A percentile compares a stretch with the other conserved stretches of the same genome.
These are phyloP conservation scores for Cystobasidium pallidum DNA, from an alignment of 1,284 basidiomycete genomes.

Conservation along the genomic window DNA sequence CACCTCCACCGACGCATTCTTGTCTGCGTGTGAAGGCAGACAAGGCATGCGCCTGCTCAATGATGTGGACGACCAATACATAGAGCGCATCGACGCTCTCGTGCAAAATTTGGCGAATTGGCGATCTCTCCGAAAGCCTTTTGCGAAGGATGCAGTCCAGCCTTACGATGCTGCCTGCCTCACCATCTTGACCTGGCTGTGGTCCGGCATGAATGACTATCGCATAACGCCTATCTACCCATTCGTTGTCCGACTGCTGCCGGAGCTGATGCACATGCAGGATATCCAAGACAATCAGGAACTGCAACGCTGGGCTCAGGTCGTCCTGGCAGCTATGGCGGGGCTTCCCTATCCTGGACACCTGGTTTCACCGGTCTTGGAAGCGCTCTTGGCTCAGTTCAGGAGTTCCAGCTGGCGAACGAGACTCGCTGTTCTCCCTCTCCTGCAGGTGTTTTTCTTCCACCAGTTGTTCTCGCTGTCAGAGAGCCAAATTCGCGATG, in stretches of 20 bases:
- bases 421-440: constrained; percentile 60
- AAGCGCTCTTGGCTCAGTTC: constrained; percentile 57
- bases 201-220: constrained; percentile 61
- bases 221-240: constrained; percentile 52
- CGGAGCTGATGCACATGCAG: constrained; percentile 54
- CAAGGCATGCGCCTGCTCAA: constrained; percentile 69
- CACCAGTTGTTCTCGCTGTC: constrained; percentile 65
- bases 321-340: constrained; percentile 59
- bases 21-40: constrained; percentile 65
- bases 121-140: constrained; percentile 56
- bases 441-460: constrained; percentile 80
- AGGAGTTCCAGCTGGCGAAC: constrained; percentile 59
- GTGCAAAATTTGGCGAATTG: constrained; percentile 53
- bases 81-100: constrained; percentile 62
- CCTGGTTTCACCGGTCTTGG: constrained; percentile 58
- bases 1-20: constrained; percentile 67
- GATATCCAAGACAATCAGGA: constrained; percentile 54
- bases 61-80: constrained; percentile 64
- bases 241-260: constrained; percentile 53
- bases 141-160: constrained; percentile 60
- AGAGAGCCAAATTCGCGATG: constrained; percentile 47
- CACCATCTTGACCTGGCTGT: constrained; percentile 76
- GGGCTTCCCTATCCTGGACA: constrained; percentile 59
- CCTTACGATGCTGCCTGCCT: constrained; percentile 86
- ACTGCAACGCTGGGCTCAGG: constrained; percentile 57